phyloP scores from a whole-genome alignment of 768 basidiomycete genomes.

The Boletellus ananas region DNA sequence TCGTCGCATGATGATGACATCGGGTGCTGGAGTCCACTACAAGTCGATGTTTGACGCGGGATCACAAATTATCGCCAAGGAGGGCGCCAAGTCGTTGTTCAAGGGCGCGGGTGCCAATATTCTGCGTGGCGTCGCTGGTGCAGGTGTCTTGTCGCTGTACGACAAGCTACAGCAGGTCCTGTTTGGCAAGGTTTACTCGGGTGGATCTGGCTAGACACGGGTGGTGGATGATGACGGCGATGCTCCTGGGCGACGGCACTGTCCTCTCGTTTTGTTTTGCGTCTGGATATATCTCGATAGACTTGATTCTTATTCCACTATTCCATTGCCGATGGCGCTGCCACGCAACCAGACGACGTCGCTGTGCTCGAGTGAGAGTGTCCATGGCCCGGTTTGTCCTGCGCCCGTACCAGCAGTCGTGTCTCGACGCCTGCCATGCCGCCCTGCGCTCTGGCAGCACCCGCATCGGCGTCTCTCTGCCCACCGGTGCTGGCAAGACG shows the following conservation, averaged over 20 bases:
- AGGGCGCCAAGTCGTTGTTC: conserved; percentile 94
- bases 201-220: conserved; percentile 50
- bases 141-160: conserved; percentile 98
- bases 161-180: conserved; percentile 95
- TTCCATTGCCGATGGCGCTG: conserved; percentile 7
- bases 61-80: conserved; percentile 91
- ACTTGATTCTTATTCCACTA: conserved; percentile 32
- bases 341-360: neutral
- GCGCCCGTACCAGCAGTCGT: conserved; percentile 86
- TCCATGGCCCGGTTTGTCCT: conserved; percentile 33
- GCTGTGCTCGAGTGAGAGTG: neutral
- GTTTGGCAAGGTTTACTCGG: conserved; percentile 99
- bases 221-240: neutral
- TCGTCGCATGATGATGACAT: conserved; percentile 99
- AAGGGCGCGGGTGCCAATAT: conserved; percentile 97
- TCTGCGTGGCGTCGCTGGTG: conserved; percentile 99
- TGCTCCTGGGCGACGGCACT: conserved; percentile 27
- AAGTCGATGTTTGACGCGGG: conserved; percentile 99
- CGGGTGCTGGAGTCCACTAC: conserved; percentile 93
- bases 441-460: conserved; percentile 65
- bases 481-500: conserved; percentile 87
- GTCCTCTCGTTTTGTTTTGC: conserved; percentile 28
- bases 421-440: conserved; percentile 70
- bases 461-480: conserved; percentile 79
- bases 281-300: conserved; percentile 28